Percentiles rank a stretch among this genome's conserved stretches.
Evolutionary conservation across 441 rosid species (phyloP).

Genomic region (Adansonia rubrostipa): DNA sequence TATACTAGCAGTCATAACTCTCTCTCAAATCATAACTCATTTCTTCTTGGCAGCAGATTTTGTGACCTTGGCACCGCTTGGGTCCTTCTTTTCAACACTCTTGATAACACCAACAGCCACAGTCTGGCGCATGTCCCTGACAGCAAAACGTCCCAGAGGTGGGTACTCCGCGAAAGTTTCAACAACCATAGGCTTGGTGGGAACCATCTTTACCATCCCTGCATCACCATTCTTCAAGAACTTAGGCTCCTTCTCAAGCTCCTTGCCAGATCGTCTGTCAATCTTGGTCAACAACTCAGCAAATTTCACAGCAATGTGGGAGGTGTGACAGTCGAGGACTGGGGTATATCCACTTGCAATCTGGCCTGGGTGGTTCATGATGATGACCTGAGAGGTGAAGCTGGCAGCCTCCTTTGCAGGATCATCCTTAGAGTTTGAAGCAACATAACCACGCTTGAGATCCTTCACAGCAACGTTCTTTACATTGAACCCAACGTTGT

Average conservation of each 20-base stretch:
- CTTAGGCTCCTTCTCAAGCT: constrained; percentile 67
- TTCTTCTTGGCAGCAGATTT: constrained; percentile 61
- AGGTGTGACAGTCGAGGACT: constrained; percentile 68
- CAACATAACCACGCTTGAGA: constrained; percentile 79
- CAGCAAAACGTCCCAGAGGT: constrained; percentile 72
- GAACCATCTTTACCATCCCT: constrained; percentile 66
- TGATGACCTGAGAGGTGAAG: constrained; percentile 53
- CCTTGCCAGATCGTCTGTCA: constrained; percentile 58
- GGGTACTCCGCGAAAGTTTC: constrained; percentile 56
- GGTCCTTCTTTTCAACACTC: constrained; percentile 83
- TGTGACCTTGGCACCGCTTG: constrained; percentile 75
- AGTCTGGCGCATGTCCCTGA: constrained; percentile 83
- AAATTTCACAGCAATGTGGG: constrained; percentile 71
- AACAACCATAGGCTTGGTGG: constrained; percentile 64
- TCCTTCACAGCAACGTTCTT: constrained; percentile 88
- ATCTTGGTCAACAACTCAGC: constrained; percentile 71
- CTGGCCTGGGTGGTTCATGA: constrained; percentile 58
- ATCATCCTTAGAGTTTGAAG: constrained; percentile 70
- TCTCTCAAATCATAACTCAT: constrained; percentile 23
- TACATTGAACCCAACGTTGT: constrained; percentile 68
- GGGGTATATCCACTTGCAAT: constrained; percentile 72
- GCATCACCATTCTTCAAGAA: constrained; percentile 74
- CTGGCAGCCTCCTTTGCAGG: constrained; percentile 66
- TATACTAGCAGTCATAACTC: background rate
- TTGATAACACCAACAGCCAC: constrained; percentile 86